These are phyloP conservation scores for Flueggea neowawraea DNA, from an alignment of 441 rosid genomes.

Conservation along the genomic window DNA sequence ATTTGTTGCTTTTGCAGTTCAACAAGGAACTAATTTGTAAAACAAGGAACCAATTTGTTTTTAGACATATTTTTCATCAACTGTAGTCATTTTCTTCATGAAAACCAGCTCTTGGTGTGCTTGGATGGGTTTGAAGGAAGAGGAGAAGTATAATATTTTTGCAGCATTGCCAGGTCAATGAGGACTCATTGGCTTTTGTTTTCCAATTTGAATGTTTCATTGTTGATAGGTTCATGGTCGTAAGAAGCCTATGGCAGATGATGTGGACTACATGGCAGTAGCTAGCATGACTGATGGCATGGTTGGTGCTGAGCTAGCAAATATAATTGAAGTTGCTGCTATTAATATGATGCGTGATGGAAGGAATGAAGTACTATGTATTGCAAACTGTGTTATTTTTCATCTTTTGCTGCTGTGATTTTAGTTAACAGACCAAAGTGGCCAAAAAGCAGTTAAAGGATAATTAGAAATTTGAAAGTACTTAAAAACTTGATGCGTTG, in stretches of 20 bases:
- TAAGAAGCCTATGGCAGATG: slow-evolving; percentile 93
- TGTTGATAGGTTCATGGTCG: slow-evolving; percentile 82
- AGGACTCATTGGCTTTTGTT: background rate
- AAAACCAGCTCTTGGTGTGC: slow-evolving; percentile 81
- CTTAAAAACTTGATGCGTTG: too few relatives aligned
- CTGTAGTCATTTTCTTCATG: slow-evolving; percentile 4
- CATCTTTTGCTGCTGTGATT: slow-evolving; percentile 2
- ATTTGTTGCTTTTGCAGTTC: too few relatives aligned
- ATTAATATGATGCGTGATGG: slow-evolving; percentile 94
- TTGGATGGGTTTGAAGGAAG: slow-evolving; percentile 98
- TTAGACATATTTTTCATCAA: background rate
- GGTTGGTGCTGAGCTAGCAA: slow-evolving; percentile 99
- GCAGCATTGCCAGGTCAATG: slow-evolving; percentile 2
- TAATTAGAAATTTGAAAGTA: too few relatives aligned
- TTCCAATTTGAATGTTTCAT: slow-evolving; percentile 3
- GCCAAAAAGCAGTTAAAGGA: background rate
- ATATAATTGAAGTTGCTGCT: slow-evolving; percentile 92
- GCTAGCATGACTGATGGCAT: slow-evolving; percentile 93
- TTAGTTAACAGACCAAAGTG: slow-evolving; percentile 6
- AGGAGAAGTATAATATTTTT: slow-evolving; percentile 39
- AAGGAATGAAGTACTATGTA: slow-evolving; percentile 69
- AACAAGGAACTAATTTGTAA: too few relatives aligned
- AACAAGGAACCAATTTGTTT: background rate
- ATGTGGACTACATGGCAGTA: slow-evolving; percentile 92
- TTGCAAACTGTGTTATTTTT: slow-evolving; percentile 1